Conservation (phyloP, 1,139 yeast species). For the Hansenula sp. region DNA sequence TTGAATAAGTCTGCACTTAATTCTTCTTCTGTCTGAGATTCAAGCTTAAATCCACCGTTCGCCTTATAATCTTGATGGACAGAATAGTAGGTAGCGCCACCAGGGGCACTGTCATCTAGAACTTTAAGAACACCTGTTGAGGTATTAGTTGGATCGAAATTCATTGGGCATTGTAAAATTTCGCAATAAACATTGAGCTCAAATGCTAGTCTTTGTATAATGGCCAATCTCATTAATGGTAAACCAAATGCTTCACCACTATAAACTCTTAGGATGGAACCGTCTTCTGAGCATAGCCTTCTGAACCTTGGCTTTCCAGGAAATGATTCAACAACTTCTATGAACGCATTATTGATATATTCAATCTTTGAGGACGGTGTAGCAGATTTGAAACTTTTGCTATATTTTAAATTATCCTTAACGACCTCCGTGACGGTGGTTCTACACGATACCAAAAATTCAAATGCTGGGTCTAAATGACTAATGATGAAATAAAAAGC, state of each 20-base stretch:
- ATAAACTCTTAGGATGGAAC: background rate
- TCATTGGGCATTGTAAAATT: constrained; percentile 1
- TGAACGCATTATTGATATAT: background rate
- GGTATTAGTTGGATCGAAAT: background rate
- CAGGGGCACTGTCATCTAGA: background rate
- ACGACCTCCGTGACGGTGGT: constrained; percentile 1
- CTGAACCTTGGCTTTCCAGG: background rate
- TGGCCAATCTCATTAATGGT: constrained; percentile 1
- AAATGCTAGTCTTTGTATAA: background rate
- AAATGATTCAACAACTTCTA: background rate
- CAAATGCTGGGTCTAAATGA: constrained; percentile 17
- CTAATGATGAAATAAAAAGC: constrained; percentile 7
- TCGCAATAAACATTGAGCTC: background rate
- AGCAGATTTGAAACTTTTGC: background rate
- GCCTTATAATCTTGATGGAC: background rate
- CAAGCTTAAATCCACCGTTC: background rate
- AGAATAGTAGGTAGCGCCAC: background rate
- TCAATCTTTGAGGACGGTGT: background rate
- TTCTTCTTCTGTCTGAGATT: background rate
- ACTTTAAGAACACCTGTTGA: background rate
- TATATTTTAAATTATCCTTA: background rate
- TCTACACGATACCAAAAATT: constrained; percentile 13
- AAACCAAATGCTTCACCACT: background rate
- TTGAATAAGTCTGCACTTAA: background rate
- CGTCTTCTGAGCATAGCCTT: background rate